Conservation (phyloP, 176 grass and related monocot genomes). For the Ampelocalamus luodianensis region DNA sequence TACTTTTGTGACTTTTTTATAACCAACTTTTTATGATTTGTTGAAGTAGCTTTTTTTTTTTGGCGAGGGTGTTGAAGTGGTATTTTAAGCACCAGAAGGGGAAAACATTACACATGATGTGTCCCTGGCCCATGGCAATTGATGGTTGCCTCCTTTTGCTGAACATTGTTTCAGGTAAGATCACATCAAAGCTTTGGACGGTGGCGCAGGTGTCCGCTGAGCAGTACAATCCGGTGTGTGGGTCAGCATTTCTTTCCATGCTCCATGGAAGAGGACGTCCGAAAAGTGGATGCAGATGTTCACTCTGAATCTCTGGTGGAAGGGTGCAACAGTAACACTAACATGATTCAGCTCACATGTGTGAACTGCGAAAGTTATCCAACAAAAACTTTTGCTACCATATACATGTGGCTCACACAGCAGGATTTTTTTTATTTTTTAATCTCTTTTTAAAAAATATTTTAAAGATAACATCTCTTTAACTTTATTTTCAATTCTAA, state of each 20-base stretch:
- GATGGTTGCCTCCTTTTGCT: slow-evolving; percentile 16
- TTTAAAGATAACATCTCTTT: too few relatives aligned
- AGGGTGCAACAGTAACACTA: slow-evolving; percentile 2
- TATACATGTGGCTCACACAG: neutral
- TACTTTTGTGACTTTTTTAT: neutral
- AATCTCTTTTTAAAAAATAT: too few relatives aligned
- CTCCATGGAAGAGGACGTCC: slow-evolving; percentile 42
- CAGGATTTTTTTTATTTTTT: too few relatives aligned
- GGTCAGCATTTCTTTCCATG: slow-evolving; percentile 15
- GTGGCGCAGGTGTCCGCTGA: slow-evolving; percentile 46
- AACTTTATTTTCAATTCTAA: too few relatives aligned
- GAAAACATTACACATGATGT: slow-evolving; percentile 19
- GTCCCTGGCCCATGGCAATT: slow-evolving; percentile 43
- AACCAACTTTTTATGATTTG: neutral
- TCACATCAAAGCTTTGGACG: slow-evolving; percentile 58
- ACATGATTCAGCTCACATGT: neutral
- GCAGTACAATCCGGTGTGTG: slow-evolving; percentile 12
- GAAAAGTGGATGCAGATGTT: slow-evolving; percentile 30
- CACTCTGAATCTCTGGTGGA: neutral
- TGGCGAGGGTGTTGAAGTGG: neutral
- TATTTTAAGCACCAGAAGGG: neutral
- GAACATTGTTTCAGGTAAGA: slow-evolving; percentile 44
- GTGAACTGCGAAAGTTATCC: neutral
- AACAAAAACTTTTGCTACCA: neutral
- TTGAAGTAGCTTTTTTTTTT: neutral